A percentile compares a stretch with the other conserved stretches of the same genome.
Conservation (phyloP, 345 rosid genomes). For the Hibiscus mutabilis region DNA sequence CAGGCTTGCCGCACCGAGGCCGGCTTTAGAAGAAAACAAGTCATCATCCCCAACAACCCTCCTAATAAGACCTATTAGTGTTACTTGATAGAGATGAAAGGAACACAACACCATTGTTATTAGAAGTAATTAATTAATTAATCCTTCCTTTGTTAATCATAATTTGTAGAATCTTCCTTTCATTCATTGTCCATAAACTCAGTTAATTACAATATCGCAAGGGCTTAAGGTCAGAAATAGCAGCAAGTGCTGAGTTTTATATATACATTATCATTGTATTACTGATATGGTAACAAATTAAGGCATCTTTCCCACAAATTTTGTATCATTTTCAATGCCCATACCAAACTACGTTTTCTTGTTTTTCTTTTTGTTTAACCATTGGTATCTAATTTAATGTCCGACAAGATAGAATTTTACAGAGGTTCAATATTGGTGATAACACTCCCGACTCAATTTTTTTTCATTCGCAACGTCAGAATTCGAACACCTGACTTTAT, state of each 20-base stretch:
- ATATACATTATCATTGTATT: background rate
- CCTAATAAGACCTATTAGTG: conserved; percentile 35
- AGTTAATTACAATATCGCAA: background rate
- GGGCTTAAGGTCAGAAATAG: background rate
- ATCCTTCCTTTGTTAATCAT: background rate
- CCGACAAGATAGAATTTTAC: too few species aligned
- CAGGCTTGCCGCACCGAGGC: conserved; percentile 39
- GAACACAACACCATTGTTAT: background rate
- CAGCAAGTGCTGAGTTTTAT: background rate
- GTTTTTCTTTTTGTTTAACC: background rate
- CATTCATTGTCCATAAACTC: background rate
- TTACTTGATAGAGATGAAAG: conserved; percentile 18
- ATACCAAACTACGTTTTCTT: background rate
- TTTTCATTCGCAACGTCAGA: too few species aligned
- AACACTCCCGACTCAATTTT: too few species aligned
- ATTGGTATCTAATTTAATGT: too few species aligned
- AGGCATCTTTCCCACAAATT: background rate
- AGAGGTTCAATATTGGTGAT: too few species aligned
- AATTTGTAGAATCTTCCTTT: background rate
- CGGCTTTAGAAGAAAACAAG: conserved; percentile 20
- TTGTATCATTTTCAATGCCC: background rate
- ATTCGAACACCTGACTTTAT: too few species aligned
- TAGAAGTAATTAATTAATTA: background rate
- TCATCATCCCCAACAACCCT: conserved; percentile 28
- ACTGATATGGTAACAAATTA: background rate